Evolutionary conservation across 2,329 filamentous ascomycete genomes (phyloP).

Genomic region (Periconia digitata): DNA sequence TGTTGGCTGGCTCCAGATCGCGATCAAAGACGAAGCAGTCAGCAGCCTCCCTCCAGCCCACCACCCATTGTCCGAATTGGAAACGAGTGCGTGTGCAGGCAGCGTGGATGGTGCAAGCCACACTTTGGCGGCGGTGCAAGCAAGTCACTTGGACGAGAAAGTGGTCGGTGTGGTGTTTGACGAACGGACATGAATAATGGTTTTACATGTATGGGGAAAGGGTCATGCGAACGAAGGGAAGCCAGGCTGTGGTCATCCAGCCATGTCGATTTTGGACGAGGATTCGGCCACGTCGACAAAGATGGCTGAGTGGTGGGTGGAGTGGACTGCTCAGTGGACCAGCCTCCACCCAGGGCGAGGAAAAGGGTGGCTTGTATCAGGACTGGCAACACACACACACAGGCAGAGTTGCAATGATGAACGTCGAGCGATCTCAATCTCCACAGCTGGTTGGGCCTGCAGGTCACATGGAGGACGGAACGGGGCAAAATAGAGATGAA

Average conservation of each 20-base stretch:
- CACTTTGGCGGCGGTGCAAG: background rate
- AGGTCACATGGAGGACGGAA: no score
- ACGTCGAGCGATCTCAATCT: background rate
- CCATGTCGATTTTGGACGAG: background rate
- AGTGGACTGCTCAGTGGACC: no score
- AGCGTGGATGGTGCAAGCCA: background rate
- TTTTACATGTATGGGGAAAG: background rate
- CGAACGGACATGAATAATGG: background rate
- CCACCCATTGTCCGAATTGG: no score
- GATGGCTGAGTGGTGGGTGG: background rate
- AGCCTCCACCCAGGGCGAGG: no score
- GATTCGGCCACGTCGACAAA: background rate
- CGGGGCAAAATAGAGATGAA: constrained; percentile 11
- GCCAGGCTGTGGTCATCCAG: background rate
- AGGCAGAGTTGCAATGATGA: background rate
- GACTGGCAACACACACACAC: background rate
- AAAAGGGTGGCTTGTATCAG: no score
- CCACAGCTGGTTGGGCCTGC: no score
- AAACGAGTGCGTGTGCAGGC: background rate
- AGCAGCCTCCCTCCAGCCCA: no score
- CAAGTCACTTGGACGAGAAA: background rate
- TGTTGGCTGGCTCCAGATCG: no score
- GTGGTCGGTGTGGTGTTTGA: no score
- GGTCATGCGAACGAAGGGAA: background rate
- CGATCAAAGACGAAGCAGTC: no score